Base-by-base conservation (phyloP, 1,284 basidiomycete genomes). In the Leccinum brunneo-olivaceum region DNA sequence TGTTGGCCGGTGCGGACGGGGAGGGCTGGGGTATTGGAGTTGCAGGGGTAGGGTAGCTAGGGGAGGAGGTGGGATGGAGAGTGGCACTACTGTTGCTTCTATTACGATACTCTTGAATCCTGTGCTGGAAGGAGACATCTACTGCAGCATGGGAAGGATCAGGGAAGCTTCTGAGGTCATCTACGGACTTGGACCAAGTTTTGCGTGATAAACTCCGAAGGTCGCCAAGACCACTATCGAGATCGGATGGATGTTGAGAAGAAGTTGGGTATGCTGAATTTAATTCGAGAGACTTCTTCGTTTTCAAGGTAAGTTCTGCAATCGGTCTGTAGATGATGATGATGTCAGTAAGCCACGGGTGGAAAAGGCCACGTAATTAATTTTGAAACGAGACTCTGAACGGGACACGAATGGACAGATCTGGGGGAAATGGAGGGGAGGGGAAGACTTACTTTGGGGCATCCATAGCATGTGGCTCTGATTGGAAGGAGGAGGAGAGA, bases 141-240 rank as follows among this genome's bases (percentile, higher is more conserved):
- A 72, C 64, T 6, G 74, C 71, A 14, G 73, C 64, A 38, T 69
- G 67, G 6, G 62, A 56, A 28, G 61, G 57, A n/a, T 72, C 60
- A n/a, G n/a, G n/a, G 39, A 77, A 65, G 58, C 74, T 78, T 55
- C 74, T 73, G 35, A 90, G 72, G 58, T 90, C 86, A 54, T 89
- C 86, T 27, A 77, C 84, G 3, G 84, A 88, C 54, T 71, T 77
- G 11, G 84, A 87, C 85, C 85, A 89, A 10, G 71, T 75, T 60
- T 77, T 81, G 48, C 76, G 72, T 1, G 83, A 81, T 14, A 84
- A 75, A 38, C 63, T 68, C 37, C 83, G 78, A 43, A 89, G 69
- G 63, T 88, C 84, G 2, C 83, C 84, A 2, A 76, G 66, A 28
- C 69, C 69, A 6, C 63, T 62, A 37, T 62, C 52, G 21, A 46